Evolutionary conservation across 768 basidiomycete genomes (phyloP), one percentile per base, ranked within the genome.

Genomic region (Hortiboletus flavorubellus): DNA sequence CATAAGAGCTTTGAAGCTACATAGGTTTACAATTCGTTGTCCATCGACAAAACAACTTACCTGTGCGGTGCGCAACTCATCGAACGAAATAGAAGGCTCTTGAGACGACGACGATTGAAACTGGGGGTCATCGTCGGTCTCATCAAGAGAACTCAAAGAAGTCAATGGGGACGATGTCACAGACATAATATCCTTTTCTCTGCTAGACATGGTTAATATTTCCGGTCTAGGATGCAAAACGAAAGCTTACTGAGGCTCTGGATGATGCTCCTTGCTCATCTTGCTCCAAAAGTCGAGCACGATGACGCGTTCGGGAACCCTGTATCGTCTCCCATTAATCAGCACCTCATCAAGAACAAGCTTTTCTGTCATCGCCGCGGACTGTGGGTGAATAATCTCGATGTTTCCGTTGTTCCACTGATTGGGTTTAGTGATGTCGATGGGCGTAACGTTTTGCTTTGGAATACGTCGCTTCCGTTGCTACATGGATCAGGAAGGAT

Each of bases 271-370:
- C 51, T 74, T 71, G 60, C 73, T 80, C 54, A 91, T 76, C 69
- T 89, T 94, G 53, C 84, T 86, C 95, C 96, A 98, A 66, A 99
- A 99, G 70, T 99, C 96, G 46, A 99, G 80, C 44, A 91, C 80
- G 61, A 99, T 89, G 46, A 94, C 80, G 55, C 85, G 82, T 68
- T 98, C 97, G 4, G 97, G 97, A 23, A 98, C 87, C 64, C 94
- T 79, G 73, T 97, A 98, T 42, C 91, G 84, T 59, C 91, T 86
- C 33, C 90, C 90, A 63, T 92, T 92, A 63, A 93, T 92, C 49
- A 91, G 73, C 23, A 93, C 85, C 63, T 95, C 93, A 60, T 94
- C 92, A 15, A 87, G 82, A 34, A 79, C 68, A 43, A 88, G 76
- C 59, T 78, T 85, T 38, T 72, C 71, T 9, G 74, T 62, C 40